Base-by-base conservation (phyloP, 1,139 yeast genomes). In the Ogataea hybrid region DNA sequence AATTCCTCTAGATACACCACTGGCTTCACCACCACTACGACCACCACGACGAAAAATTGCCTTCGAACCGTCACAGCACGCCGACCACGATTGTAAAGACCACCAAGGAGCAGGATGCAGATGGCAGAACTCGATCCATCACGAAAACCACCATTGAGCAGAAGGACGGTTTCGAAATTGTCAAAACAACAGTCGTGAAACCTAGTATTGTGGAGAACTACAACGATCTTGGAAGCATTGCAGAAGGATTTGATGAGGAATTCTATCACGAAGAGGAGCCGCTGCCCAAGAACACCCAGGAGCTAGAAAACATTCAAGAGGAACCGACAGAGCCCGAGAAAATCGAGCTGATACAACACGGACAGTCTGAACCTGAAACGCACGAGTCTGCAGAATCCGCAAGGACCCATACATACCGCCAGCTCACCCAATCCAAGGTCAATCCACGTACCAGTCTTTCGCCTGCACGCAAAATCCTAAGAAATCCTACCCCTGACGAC, bases 91-190 rank as follows among this genome's bases (percentile, higher is more conserved):
- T 59, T 6, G 52, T 57, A 16, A 58, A 54, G 42, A 58, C 62
- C 2, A 58, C 63, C 8, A 57, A 56, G 35, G 63, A 60, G 36
- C 54, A 48, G 37, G 64, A 57, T 29, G 39, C 47, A 5, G 57
- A 56, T 14, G 67, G 67, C 1, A 52, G 63, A 14, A 62, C 66
- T 0, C 54, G 48, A 36, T 60, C 64, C 7, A 59, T 63, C 14
- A 59, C 63, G 5, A 61, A 59, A 35, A 60, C 62, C 7, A 58
- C 62, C 0, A 51, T 63, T 21, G 60, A 62, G 43, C 54, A 53
- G 32, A 50, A 56, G 39, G 66, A 64, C 17, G 61, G 62, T n/a
- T 49, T 54, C 15, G 65, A 63, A 37, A 54, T 63, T 25, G 58
- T 57, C 22, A 57, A 57, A 34, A 63, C 64, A 2, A 62, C 65